These are phyloP conservation scores for Kalanchoe fedtschenkoi DNA, from an alignment of 164 flowering plant species.

Conservation along the genomic window DNA sequence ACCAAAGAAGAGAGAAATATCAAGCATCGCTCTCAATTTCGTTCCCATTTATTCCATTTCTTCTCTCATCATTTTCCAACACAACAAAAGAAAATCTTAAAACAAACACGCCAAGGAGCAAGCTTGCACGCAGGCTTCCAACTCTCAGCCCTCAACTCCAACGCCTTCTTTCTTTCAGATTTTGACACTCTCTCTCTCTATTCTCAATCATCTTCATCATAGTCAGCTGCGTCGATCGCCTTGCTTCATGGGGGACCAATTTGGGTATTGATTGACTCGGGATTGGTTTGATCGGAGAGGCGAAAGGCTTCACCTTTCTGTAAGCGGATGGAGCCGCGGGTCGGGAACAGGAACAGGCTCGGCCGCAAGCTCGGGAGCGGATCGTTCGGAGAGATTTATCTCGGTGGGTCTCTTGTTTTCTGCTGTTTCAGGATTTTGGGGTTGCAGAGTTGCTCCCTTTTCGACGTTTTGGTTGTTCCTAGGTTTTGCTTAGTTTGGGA, in stretches of 20 bases:
- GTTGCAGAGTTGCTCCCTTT: too few species aligned
- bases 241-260: background rate
- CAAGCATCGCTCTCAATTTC: too few species aligned
- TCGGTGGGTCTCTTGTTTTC: background rate
- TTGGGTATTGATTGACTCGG: background rate
- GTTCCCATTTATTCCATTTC: background rate
- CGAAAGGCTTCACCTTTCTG: background rate
- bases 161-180: background rate
- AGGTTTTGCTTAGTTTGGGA: too few species aligned
- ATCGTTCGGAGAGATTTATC: slow-evolving; percentile 3
- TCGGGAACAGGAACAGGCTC: slow-evolving; percentile 2
- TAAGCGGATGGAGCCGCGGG: background rate
- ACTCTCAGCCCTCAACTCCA: background rate
- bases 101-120: background rate
- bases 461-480: too few species aligned
- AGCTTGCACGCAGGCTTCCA: background rate
- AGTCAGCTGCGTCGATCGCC: background rate
- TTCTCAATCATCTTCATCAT: background rate
- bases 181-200: background rate
- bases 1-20: background rate
- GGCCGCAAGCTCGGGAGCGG: slow-evolving; percentile 2
- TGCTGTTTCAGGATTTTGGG: too few species aligned
- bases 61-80: background rate
- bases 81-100: background rate
- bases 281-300: background rate